Evolutionary conservation across 805 yeast species (phyloP).

Genomic region (Wickerhamomyces rabaulensis): DNA sequence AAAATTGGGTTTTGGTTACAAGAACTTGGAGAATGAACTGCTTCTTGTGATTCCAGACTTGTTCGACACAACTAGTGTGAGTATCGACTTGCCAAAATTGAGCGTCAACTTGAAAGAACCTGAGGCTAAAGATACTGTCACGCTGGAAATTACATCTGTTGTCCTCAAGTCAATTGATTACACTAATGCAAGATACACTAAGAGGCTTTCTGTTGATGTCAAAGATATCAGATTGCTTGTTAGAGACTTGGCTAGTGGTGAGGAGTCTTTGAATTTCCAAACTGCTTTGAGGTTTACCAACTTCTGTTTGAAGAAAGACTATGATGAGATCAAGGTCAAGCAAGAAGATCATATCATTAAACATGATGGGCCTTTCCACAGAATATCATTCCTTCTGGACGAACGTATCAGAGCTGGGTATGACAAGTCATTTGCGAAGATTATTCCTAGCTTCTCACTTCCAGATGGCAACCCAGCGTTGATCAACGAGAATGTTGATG

Average conservation of each 20-base stretch:
- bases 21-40: constrained; percentile 73
- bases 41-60: constrained; percentile 48
- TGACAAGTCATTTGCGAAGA: constrained; percentile 42
- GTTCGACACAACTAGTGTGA: constrained; percentile 64
- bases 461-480: constrained; percentile 64
- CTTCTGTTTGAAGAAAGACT: constrained; percentile 49
- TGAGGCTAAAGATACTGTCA: constrained; percentile 19
- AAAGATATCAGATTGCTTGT: constrained; percentile 39
- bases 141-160: constrained; percentile 23
- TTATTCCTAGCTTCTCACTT: constrained; percentile 55
- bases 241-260: constrained; percentile 16
- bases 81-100: constrained; percentile 48
- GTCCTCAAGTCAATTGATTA: constrained; percentile 57
- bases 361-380: constrained; percentile 81
- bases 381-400: constrained; percentile 68
- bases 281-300: constrained; percentile 60
- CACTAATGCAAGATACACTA: constrained; percentile 60
- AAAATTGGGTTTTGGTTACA: constrained; percentile 57
- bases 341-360: constrained; percentile 63
- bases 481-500: constrained; percentile 41
- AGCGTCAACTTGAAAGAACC: constrained; percentile 35
- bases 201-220: constrained; percentile 43
- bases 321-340: constrained; percentile 36
- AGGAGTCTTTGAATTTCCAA: constrained; percentile 34
- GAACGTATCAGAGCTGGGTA: constrained; percentile 45